These are phyloP conservation scores for Lipomyces sp. DNA, from an alignment of 805 yeast genomes.

Conservation along the genomic window DNA sequence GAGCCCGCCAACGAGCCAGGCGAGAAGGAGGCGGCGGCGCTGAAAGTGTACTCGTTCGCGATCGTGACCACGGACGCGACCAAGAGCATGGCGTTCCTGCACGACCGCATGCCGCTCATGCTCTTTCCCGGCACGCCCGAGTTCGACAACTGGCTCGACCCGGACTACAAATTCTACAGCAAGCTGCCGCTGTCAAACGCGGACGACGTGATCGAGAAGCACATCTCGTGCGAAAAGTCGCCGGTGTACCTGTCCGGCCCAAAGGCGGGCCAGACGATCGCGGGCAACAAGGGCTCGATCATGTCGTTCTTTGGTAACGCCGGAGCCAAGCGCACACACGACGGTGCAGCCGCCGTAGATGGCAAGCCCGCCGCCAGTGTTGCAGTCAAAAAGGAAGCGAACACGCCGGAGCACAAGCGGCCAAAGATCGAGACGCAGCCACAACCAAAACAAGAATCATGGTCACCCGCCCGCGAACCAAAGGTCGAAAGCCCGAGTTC, in stretches of 20 bases:
- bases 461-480: too few species aligned
- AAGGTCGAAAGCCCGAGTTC: too few species aligned
- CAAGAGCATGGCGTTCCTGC: conserved; percentile 61
- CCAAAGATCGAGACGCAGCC: too few species aligned
- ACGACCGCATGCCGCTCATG: conserved; percentile 73
- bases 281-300: background rate
- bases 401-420: too few species aligned
- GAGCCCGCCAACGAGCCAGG: conserved; percentile 35
- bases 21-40: conserved; percentile 1
- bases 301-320: too few species aligned
- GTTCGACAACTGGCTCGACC: conserved; percentile 64
- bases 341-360: too few species aligned
- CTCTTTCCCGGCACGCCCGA: conserved; percentile 52
- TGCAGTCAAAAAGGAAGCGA: too few species aligned
- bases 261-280: conserved; percentile 8
- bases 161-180: conserved; percentile 43
- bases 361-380: too few species aligned
- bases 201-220: conserved; percentile 5
- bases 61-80: conserved; percentile 74
- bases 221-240: conserved; percentile 7
- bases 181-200: conserved; percentile 49
- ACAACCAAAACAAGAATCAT: too few species aligned
- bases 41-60: conserved; percentile 15
- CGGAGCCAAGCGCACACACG: too few species aligned
- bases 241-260: conserved; percentile 25